These are phyloP conservation scores for Cladophialophora immunda DNA, from an alignment of 2,329 filamentous ascomycete species.

Conservation along the genomic window DNA sequence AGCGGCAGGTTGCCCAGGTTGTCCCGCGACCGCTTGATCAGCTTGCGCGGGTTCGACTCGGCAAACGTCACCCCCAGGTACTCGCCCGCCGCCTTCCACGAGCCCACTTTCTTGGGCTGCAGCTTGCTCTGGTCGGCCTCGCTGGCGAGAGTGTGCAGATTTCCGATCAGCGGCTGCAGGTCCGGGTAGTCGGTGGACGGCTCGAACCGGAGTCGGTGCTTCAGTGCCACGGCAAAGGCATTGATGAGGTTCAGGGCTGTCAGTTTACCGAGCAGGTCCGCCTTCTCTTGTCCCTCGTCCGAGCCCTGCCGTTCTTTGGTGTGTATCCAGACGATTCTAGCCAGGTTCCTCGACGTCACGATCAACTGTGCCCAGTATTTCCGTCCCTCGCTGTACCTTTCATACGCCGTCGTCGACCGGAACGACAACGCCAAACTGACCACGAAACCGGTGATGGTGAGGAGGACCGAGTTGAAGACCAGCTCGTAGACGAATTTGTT, in stretches of 20 bases:
- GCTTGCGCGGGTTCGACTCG: slow-evolving; percentile 78
- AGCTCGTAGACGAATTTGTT: slow-evolving; percentile 55
- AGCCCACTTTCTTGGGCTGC: slow-evolving; percentile 53
- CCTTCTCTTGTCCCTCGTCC: slow-evolving; percentile 59
- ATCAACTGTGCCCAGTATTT: slow-evolving; percentile 70
- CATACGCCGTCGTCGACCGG: slow-evolving; percentile 78
- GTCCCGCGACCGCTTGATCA: slow-evolving; percentile 74
- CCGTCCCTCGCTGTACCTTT: slow-evolving; percentile 69
- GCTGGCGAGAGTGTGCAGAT: slow-evolving; percentile 78
- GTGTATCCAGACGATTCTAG: slow-evolving; percentile 84
- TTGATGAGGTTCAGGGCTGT: slow-evolving; percentile 79
- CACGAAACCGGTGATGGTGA: slow-evolving; percentile 83
- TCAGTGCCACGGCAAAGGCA: slow-evolving; percentile 78
- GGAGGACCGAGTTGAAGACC: slow-evolving; percentile 71
- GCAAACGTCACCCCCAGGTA: slow-evolving; percentile 81
- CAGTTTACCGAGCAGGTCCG: slow-evolving; percentile 74
- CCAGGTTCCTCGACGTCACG: slow-evolving; percentile 64
- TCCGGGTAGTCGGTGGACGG: slow-evolving; percentile 81
- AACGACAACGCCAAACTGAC: slow-evolving; percentile 81
- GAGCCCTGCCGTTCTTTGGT: slow-evolving; percentile 67
- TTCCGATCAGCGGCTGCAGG: slow-evolving; percentile 71
- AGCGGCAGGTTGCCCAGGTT: slow-evolving; percentile 84
- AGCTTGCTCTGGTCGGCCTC: slow-evolving; percentile 56
- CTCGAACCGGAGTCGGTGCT: slow-evolving; percentile 85
- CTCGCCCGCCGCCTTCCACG: slow-evolving; percentile 73